Evolutionary conservation across 148 eudicot genomes (phyloP).

Genomic region (Heliosperma pusillum): DNA sequence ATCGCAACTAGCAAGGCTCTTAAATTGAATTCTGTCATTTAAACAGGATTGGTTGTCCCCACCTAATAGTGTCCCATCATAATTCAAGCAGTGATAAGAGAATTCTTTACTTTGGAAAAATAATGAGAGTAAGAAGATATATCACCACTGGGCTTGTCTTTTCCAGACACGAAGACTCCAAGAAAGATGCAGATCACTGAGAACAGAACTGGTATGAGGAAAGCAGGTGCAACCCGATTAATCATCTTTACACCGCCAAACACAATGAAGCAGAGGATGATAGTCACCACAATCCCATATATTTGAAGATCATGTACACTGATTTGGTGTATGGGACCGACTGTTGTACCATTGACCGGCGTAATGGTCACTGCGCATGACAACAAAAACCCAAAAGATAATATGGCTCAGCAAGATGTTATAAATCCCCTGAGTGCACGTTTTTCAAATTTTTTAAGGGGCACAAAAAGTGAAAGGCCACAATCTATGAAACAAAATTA

Average conservation of each 20-base stretch:
- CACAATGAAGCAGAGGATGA: conserved; percentile 84
- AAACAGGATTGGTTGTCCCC: not conserved
- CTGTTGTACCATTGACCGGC: conserved; percentile 70
- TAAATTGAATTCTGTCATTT: not conserved
- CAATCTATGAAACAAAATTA: not conserved
- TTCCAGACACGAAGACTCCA: conserved; percentile 69
- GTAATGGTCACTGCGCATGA: conserved; percentile 56
- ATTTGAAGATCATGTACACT: conserved; percentile 95
- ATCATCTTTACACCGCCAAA: conserved; percentile 99
- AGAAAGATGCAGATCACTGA: conserved; percentile 83
- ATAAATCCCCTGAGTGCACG: not conserved
- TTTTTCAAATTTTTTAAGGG: not conserved
- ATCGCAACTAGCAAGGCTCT: not conserved
- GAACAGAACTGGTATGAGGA: conserved; percentile 88
- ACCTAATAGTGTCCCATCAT: not conserved
- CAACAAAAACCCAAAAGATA: conserved; percentile 4
- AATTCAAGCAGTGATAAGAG: not conserved
- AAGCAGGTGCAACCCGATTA: conserved; percentile 95
- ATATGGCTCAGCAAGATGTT: not conserved
- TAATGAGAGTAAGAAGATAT: conserved; percentile 3
- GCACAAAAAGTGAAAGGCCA: not conserved
- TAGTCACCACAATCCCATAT: conserved; percentile 92
- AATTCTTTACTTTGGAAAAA: not conserved
- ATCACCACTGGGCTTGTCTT: conserved; percentile 71
- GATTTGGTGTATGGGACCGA: conserved; percentile 61